Conservation (phyloP, 2,329 filamentous ascomycete species). For the Ascocoryne sarcoides region DNA sequence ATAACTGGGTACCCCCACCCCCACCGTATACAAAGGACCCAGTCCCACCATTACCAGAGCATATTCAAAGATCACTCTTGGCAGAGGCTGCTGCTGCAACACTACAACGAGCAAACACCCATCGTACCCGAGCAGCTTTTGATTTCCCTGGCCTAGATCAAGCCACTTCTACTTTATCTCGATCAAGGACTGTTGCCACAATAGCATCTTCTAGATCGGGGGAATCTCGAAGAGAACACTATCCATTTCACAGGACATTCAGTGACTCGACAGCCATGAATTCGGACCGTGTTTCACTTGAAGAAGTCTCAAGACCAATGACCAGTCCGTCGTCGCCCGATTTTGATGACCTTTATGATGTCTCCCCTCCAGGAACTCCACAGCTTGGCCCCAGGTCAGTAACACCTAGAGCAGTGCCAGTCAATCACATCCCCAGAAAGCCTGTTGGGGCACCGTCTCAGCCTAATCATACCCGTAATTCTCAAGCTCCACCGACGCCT, state of each 20-base stretch:
- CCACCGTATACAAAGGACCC: slow-evolving; percentile 65
- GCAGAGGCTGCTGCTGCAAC: slow-evolving; percentile 23
- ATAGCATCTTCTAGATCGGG: slow-evolving; percentile 15
- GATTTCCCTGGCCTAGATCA: slow-evolving; percentile 20
- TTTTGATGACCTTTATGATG: slow-evolving; percentile 29
- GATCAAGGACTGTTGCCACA: slow-evolving; percentile 21
- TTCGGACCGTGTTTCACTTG: slow-evolving; percentile 14
- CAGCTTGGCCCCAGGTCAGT: slow-evolving; percentile 10
- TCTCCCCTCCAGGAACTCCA: slow-evolving; percentile 27
- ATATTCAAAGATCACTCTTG: slow-evolving; percentile 28
- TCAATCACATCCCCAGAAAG: slow-evolving; percentile 18
- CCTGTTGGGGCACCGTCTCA: slow-evolving; percentile 16
- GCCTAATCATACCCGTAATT: slow-evolving; percentile 2
- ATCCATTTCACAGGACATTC: slow-evolving; percentile 28
- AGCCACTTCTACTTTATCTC: slow-evolving; percentile 16
- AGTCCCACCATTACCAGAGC: slow-evolving; percentile 28
- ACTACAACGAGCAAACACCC: slow-evolving; percentile 22
- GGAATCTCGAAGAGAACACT: slow-evolving; percentile 19
- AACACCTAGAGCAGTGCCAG: slow-evolving; percentile 1
- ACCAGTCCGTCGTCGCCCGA: slow-evolving; percentile 26
- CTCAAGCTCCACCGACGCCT: slow-evolving; percentile 6
- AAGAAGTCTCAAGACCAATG: slow-evolving; percentile 25
- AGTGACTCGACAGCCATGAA: slow-evolving; percentile 31
- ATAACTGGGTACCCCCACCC: slow-evolving; percentile 81
- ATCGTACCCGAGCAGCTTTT: slow-evolving; percentile 15